Percentiles rank a stretch among this genome's conserved stretches.
Evolutionary conservation across 1,139 yeast species (phyloP).

Genomic region (Blastobotrys aristatus): DNA sequence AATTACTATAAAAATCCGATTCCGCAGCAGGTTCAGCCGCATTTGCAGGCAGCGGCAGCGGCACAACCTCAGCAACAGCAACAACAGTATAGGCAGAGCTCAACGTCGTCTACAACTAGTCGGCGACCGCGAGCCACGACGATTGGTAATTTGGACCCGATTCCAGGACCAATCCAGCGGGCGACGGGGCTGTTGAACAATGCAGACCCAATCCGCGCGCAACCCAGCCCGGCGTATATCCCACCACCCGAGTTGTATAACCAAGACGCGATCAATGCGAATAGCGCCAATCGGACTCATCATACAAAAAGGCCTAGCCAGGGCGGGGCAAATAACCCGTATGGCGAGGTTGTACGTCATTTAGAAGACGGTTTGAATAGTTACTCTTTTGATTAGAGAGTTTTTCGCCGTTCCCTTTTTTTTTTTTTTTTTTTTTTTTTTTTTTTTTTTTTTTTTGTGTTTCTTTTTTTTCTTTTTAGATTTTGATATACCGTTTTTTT

Average conservation of each 20-base stretch:
- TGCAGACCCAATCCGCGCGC: constrained; percentile 36
- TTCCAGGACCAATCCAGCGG: constrained; percentile 40
- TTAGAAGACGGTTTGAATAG: constrained; percentile 31
- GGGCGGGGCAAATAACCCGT: constrained; percentile 10
- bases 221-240: constrained; percentile 39
- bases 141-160: constrained; percentile 39
- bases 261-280: constrained; percentile 6
- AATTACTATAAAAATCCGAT: background rate
- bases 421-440: constrained; percentile 4
- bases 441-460: background rate
- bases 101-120: constrained; percentile 12
- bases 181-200: constrained; percentile 41
- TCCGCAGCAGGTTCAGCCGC: constrained; percentile 10
- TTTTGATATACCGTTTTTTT: too few relatives aligned
- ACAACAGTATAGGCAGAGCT: constrained; percentile 14
- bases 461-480: background rate
- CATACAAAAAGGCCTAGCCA: constrained; percentile 11
- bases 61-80: constrained; percentile 10
- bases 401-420: background rate
- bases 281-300: background rate
- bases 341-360: constrained; percentile 31
- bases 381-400: constrained; percentile 7
- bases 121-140: constrained; percentile 39
- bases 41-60: too few relatives aligned
- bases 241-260: constrained; percentile 38